These are phyloP conservation scores for Talaromyces stipitatus DNA, from an alignment of 495 filamentous ascomycete genomes.

Conservation along the genomic window DNA sequence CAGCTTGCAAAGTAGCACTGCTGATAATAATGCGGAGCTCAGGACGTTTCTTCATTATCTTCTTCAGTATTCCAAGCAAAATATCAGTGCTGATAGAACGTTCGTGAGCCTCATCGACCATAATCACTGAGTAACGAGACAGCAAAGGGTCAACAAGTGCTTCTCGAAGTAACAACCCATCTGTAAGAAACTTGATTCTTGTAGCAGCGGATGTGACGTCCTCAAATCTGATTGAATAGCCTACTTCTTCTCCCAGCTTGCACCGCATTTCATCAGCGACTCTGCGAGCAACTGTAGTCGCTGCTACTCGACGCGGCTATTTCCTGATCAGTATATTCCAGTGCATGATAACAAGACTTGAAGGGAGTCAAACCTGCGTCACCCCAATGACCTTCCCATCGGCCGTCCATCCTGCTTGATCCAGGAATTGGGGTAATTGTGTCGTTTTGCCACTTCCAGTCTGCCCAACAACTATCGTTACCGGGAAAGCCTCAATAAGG, in stretches of 20 bases:
- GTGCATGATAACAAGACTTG: not conserved
- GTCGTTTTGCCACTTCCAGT: constrained; percentile 92
- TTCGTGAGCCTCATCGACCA: constrained; percentile 98
- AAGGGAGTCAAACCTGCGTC: constrained; percentile 63
- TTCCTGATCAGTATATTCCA: not conserved
- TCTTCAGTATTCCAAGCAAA: constrained; percentile 88
- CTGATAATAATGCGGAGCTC: constrained; percentile 88
- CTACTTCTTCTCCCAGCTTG: constrained; percentile 88
- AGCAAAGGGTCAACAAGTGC: constrained; percentile 88
- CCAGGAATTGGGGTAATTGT: constrained; percentile 80
- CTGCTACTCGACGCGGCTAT: constrained; percentile 86
- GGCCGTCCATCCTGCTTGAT: constrained; percentile 82
- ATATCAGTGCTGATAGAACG: constrained; percentile 91
- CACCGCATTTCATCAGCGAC: constrained; percentile 92
- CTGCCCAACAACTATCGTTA: constrained; percentile 80
- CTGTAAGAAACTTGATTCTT: constrained; percentile 91
- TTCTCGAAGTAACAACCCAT: constrained; percentile 90
- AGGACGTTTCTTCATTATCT: constrained; percentile 73
- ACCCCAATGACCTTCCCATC: constrained; percentile 78
- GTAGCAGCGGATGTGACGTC: constrained; percentile 86
- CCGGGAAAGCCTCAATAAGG: constrained; percentile 65
- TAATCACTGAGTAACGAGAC: constrained; percentile 91
- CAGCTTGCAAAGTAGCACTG: constrained; percentile 89
- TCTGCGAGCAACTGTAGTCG: constrained; percentile 81
- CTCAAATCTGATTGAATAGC: constrained; percentile 95